Conservation (phyloP, 805 yeast species). For the Candida odintsovae region DNA sequence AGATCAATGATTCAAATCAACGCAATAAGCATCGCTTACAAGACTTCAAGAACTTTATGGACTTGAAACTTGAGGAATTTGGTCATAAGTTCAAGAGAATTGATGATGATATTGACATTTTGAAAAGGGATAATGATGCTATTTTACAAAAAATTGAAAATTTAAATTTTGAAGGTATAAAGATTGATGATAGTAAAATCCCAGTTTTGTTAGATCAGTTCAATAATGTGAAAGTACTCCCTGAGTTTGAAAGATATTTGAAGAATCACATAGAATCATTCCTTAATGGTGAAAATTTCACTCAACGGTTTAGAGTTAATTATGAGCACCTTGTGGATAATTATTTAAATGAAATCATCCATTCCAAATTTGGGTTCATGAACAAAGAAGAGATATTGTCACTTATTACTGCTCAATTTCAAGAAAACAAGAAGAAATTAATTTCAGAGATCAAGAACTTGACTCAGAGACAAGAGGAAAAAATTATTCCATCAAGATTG, state of each 20-base stretch:
- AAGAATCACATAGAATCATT: constrained; percentile 7
- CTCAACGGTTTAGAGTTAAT: constrained; percentile 10
- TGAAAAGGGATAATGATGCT: constrained; percentile 6
- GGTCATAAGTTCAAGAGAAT: constrained; percentile 6
- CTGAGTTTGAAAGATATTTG: constrained; percentile 19
- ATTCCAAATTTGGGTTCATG: constrained; percentile 17
- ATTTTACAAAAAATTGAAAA: constrained; percentile 8
- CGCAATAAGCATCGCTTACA: constrained; percentile 15
- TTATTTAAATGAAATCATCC: constrained; percentile 13
- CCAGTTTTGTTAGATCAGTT: constrained; percentile 16
- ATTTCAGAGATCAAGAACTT: constrained; percentile 17
- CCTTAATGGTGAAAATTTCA: constrained; percentile 1
- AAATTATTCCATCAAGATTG: constrained; percentile 5
- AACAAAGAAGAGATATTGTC: constrained; percentile 17
- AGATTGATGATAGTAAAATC: constrained; percentile 4
- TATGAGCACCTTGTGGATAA: constrained; percentile 12
- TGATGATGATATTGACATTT: constrained; percentile 5
- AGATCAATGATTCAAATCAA: constrained; percentile 18
- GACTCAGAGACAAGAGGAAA: constrained; percentile 1
- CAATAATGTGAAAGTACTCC: constrained; percentile 16
- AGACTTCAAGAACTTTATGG: constrained; percentile 17
- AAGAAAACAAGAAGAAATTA: constrained; percentile 17
- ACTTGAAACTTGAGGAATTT: constrained; percentile 14
- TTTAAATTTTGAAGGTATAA: constrained; percentile 7
- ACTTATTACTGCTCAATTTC: constrained; percentile 17